Evolutionary conservation across 441 rosid species (phyloP).

Genomic region (Bruguiera hainesii): DNA sequence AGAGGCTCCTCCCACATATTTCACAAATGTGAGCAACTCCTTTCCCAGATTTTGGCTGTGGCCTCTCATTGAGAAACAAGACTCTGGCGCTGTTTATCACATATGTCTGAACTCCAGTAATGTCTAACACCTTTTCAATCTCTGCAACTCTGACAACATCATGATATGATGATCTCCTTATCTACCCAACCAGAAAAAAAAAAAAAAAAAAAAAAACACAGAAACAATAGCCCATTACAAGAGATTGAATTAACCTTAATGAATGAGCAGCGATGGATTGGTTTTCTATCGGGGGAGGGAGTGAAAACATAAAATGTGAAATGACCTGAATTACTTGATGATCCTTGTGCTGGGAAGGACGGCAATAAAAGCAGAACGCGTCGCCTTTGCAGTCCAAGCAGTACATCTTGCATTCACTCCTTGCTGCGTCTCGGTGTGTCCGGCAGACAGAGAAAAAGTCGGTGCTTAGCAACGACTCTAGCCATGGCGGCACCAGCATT

Average conservation of each 20-base stretch:
- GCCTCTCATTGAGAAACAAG: slow-evolving; percentile 71
- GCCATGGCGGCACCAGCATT: slow-evolving; percentile 59
- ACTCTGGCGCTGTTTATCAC: slow-evolving; percentile 76
- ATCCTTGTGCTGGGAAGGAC: slow-evolving; percentile 63
- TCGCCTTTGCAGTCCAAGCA: slow-evolving; percentile 56
- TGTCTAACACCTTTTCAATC: slow-evolving; percentile 59
- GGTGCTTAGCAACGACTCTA: slow-evolving; percentile 51
- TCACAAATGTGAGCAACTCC: slow-evolving; percentile 55
- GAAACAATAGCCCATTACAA: background rate
- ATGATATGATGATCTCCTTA: slow-evolving; percentile 79
- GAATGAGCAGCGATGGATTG: no score
- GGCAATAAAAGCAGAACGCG: slow-evolving; percentile 72
- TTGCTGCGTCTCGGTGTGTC: slow-evolving; percentile 45
- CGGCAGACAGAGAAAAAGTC: slow-evolving; percentile 52
- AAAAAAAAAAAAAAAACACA: background rate
- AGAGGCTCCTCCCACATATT: slow-evolving; percentile 58
- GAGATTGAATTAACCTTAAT: no score
- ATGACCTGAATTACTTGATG: slow-evolving; percentile 65
- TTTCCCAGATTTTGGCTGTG: slow-evolving; percentile 52
- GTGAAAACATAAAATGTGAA: background rate
- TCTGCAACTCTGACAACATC: slow-evolving; percentile 68
- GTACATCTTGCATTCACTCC: slow-evolving; percentile 66
- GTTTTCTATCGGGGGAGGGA: no score
- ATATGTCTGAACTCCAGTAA: slow-evolving; percentile 68
- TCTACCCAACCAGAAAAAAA: slow-evolving; percentile 28